Percentiles rank a stretch among this genome's conserved stretches.
Conservation (phyloP, 2,329 filamentous ascomycete species). For the Xylaria sp. region DNA sequence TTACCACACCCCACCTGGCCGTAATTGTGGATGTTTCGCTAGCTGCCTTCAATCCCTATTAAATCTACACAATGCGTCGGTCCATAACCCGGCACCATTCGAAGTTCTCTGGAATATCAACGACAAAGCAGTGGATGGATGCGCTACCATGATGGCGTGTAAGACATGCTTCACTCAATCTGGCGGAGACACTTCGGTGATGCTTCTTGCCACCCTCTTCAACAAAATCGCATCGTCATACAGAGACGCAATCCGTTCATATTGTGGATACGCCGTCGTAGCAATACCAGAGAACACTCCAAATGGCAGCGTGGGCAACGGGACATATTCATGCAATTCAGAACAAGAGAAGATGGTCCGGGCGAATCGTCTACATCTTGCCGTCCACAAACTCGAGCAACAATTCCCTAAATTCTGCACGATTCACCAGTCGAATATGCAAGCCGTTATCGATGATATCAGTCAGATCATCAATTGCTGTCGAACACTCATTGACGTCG, state of each 20-base stretch:
- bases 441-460: background rate
- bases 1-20: background rate
- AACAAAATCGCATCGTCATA: conserved; percentile 60
- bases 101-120: conserved; percentile 55
- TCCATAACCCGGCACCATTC: conserved; percentile 42
- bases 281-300: conserved; percentile 24
- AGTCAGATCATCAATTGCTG: background rate
- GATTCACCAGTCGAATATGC: background rate
- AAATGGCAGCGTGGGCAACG: conserved; percentile 40
- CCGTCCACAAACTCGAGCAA: background rate
- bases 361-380: background rate
- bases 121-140: conserved; percentile 60
- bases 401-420: background rate
- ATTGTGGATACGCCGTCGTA: conserved; percentile 49
- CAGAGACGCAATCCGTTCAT: conserved; percentile 53
- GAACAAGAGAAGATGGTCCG: background rate
- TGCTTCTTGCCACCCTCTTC: conserved; percentile 62
- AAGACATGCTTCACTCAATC: conserved; percentile 56
- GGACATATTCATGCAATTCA: conserved; percentile 32
- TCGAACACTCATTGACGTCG: background rate
- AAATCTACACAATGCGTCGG: conserved; percentile 57
- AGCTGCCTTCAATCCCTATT: conserved; percentile 59
- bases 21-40: conserved; percentile 57
- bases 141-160: conserved; percentile 59
- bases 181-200: conserved; percentile 57